A percentile compares a stretch with the other conserved stretches of the same genome.
Evolutionary conservation across 1,284 basidiomycete species (phyloP).

Genomic region (Cryptococcus sp.): DNA sequence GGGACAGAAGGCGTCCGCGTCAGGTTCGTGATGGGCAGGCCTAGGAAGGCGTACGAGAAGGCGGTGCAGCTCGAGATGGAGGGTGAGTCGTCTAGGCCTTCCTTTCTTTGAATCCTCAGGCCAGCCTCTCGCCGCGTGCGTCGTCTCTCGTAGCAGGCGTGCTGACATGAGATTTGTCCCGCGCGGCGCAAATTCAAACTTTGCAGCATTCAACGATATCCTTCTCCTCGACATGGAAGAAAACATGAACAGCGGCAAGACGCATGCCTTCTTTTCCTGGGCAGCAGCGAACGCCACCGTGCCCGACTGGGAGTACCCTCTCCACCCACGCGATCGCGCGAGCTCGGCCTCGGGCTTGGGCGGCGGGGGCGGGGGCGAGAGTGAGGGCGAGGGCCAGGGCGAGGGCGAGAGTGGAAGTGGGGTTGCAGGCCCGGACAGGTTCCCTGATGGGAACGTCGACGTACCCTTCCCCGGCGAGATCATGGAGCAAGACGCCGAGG

Average conservation of each 20-base stretch:
- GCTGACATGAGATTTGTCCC: background rate
- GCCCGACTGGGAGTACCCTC: conserved; percentile 53
- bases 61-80: conserved; percentile 87
- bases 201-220: conserved; percentile 62
- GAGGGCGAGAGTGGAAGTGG: too few species aligned
- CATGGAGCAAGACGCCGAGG: too few species aligned
- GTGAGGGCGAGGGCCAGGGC: too few species aligned
- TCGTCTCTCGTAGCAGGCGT: too few species aligned
- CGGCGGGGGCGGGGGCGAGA: background rate
- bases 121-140: too few species aligned
- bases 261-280: conserved; percentile 53
- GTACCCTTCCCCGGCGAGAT: background rate
- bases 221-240: conserved; percentile 54
- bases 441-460: conserved; percentile 3
- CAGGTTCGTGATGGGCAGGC: conserved; percentile 86
- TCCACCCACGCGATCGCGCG: conserved; percentile 5
- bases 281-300: conserved; percentile 88
- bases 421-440: background rate
- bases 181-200: too few species aligned
- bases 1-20: conserved; percentile 82
- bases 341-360: background rate
- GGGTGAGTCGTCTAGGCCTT: conserved; percentile 57
- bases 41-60: conserved; percentile 72
- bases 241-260: conserved; percentile 55
- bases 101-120: background rate